phyloP scores from a whole-genome alignment of 306 rosid species.

The Sicyos baderoa region DNA sequence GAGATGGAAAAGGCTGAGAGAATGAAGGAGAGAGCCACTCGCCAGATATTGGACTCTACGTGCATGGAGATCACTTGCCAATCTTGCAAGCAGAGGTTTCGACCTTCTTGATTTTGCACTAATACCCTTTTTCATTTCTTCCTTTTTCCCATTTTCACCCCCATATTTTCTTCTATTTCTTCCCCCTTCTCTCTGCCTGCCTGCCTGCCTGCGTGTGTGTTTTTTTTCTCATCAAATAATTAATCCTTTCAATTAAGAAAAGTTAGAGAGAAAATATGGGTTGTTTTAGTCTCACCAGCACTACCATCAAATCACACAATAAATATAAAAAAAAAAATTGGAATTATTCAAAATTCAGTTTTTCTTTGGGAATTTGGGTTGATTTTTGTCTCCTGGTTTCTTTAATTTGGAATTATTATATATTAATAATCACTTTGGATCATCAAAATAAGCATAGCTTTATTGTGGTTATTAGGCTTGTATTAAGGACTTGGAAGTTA shows the following conservation, averaged over 20 bases:
- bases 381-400: not conserved
- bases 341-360: not conserved
- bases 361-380: not conserved
- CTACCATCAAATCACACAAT: not conserved
- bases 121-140: not conserved
- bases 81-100: constrained; percentile 87
- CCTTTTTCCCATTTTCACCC: not conserved
- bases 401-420: not conserved
- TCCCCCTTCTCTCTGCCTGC: too few relatives aligned
- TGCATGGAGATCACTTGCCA: constrained; percentile 99
- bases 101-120: constrained; percentile 27
- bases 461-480: not conserved
- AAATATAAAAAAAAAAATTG: not conserved
- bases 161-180: not conserved
- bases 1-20: constrained; percentile 78
- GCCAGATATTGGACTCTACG: constrained; percentile 50
- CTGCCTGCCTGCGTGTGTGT: too few relatives aligned
- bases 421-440: not conserved
- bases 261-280: not conserved
- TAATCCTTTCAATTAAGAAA: not conserved
- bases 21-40: constrained; percentile 65
- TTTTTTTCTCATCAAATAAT: not conserved
- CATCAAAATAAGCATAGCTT: not conserved
- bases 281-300: not conserved
- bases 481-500: not conserved